Evolutionary conservation across 345 rosid species (phyloP), one percentile per base, ranked within the genome.

Genomic region (Camelina hispida): DNA sequence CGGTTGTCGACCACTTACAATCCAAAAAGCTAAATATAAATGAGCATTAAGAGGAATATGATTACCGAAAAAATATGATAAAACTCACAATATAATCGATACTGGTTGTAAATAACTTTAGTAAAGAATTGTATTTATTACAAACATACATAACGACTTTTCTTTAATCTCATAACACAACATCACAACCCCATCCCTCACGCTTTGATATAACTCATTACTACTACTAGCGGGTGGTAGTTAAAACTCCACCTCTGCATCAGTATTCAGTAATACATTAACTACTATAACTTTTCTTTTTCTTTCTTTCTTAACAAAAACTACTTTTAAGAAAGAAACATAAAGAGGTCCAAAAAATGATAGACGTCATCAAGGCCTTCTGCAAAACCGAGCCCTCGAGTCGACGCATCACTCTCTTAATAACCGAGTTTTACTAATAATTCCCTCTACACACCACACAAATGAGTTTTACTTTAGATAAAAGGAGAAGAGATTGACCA

Each of bases 181-280:
- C 71, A 58, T 47, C 44, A 66, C 54, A 50, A 60, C 54, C 54
- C 64, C 17, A 55, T 54, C 64, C 52, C 64, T 37, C 52, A 48
- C 25, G 16, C n/a, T 46, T 67, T 48, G 17, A 50, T 50, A 9
- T 50, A 37, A 56, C 59, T 51, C 28, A n/a, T 56, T n/a, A 66
- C 68, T 67, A 66, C 68, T 67, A 73, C 32, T 70, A 70, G 76
- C 76, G 71, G 76, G 66, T 47, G 71, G 80, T 70, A 70, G 79
- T 68, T 68, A 69, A 37, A 70, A 64, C 75, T 71, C 80, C 72
- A 65, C 66, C 67, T 64, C 71, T 63, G 76, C 75, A 50, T 37
- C 50, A 62, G 65, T 77, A 62, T 44, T 43, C 42, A 62, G 65
- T 77, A 62, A 54, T 43, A 63, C 25, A 77, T 42, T 23, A 76